These are phyloP conservation scores for Daedaleopsis nitida DNA, from an alignment of 768 basidiomycete species.

Conservation along the genomic window DNA sequence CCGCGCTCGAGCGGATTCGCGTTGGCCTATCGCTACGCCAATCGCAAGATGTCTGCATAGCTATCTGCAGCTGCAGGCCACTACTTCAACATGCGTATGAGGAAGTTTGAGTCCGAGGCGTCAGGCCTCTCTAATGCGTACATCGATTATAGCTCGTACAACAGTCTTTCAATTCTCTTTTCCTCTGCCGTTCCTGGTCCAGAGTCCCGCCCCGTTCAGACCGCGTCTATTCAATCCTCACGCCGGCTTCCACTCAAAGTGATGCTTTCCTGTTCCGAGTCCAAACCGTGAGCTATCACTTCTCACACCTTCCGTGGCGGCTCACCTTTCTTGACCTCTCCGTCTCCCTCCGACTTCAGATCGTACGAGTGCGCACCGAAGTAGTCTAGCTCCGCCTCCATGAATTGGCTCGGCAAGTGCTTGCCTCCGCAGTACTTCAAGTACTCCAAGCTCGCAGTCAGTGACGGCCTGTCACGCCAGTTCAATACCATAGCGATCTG, in stretches of 20 bases:
- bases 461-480: constrained; percentile 14
- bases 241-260: constrained; percentile 28
- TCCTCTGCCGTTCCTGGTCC: too few relatives aligned
- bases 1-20: too few relatives aligned
- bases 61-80: too few relatives aligned
- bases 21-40: too few relatives aligned
- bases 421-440: constrained; percentile 25
- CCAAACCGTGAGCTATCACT: neutral
- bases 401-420: constrained; percentile 23
- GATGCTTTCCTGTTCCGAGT: constrained; percentile 19
- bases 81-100: too few relatives aligned
- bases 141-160: too few relatives aligned
- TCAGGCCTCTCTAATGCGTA: too few relatives aligned
- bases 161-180: too few relatives aligned
- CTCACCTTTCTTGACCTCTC: constrained; percentile 23
- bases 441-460: constrained; percentile 28
- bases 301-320: neutral
- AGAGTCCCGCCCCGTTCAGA: too few relatives aligned
- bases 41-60: too few relatives aligned
- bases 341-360: constrained; percentile 21
- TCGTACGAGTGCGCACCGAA: constrained; percentile 26
- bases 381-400: constrained; percentile 28
- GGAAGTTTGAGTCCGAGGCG: too few relatives aligned
- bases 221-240: too few relatives aligned
- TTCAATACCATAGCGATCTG: neutral